Evolutionary conservation across 1,139 yeast species (phyloP).

Genomic region (Kurtzmaniella natalensis): DNA sequence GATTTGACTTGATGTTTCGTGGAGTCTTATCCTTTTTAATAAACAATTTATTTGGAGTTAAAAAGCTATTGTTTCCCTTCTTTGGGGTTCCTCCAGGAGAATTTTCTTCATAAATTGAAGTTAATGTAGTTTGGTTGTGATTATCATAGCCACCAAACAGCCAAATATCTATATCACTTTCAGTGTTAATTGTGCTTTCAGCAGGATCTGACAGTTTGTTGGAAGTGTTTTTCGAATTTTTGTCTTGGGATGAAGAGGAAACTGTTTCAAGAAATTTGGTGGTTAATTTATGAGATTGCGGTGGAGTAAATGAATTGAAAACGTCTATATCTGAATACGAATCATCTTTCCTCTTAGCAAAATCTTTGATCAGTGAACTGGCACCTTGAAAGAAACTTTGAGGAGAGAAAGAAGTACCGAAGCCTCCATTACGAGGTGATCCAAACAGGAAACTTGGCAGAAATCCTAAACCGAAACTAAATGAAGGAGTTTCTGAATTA

Average conservation of each 20-base stretch:
- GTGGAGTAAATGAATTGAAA: conserved; percentile 19
- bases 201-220: conserved; percentile 8
- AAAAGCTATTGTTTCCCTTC: conserved; percentile 15
- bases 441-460: conserved; percentile 43
- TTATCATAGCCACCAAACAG: conserved; percentile 24
- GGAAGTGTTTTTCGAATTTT: conserved; percentile 1
- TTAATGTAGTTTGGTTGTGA: conserved; percentile 21
- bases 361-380: conserved; percentile 16
- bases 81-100: conserved; percentile 4
- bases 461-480: conserved; percentile 38
- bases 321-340: conserved; percentile 6
- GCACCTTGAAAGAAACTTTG: conserved; percentile 29
- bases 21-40: conserved; percentile 2
- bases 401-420: conserved; percentile 32
- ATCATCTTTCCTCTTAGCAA: conserved; percentile 6
- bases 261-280: conserved; percentile 21
- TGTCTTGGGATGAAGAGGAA: conserved; percentile 10
- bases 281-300: conserved; percentile 13
- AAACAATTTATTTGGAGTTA: conserved; percentile 30
- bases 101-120: conserved; percentile 27
- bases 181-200: conserved; percentile 5
- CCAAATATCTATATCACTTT: conserved; percentile 28
- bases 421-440: conserved; percentile 25
- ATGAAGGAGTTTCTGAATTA: conserved; percentile 26
- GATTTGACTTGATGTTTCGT: neutral